Conservation (phyloP, 352 stramenopile genomes). For the Globisporangium abappressorium region DNA sequence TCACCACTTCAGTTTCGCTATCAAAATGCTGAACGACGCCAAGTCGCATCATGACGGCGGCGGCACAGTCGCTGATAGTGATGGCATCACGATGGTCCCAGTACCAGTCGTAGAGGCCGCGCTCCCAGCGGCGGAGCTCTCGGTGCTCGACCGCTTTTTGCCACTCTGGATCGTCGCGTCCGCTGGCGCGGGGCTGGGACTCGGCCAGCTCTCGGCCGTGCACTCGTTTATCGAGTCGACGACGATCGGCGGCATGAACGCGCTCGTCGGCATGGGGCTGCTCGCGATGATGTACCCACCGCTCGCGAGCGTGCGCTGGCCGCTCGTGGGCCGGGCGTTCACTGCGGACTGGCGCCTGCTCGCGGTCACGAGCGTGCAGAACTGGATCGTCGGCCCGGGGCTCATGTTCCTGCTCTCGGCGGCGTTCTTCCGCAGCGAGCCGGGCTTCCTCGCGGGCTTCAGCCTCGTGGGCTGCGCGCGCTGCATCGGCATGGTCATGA, state of each 20-base stretch:
- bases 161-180: constrained; percentile 61
- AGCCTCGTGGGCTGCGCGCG: constrained; percentile 65
- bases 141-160: constrained; percentile 50
- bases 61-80: neutral
- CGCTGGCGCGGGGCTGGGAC: constrained; percentile 31
- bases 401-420: constrained; percentile 56
- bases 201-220: constrained; percentile 39
- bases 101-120: neutral
- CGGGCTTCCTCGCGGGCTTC: constrained; percentile 59
- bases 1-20: neutral
- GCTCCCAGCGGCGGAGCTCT: constrained; percentile 23
- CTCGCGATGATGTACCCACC: constrained; percentile 67
- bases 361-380: constrained; percentile 49
- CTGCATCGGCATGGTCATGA: constrained; percentile 84
- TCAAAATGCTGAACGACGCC: neutral
- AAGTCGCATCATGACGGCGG: neutral
- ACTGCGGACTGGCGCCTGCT: constrained; percentile 49
- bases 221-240: constrained; percentile 45
- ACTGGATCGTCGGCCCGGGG: constrained; percentile 55
- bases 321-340: constrained; percentile 33
- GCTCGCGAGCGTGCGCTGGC: constrained; percentile 53
- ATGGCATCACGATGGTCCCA: neutral
- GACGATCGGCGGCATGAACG: constrained; percentile 45
- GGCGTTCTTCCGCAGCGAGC: constrained; percentile 44
- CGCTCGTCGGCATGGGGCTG: constrained; percentile 48